Percentiles rank a stretch among this genome's conserved stretches.
Evolutionary conservation across 257 asterid species (phyloP).

Genomic region (Nemophila menziesii): DNA sequence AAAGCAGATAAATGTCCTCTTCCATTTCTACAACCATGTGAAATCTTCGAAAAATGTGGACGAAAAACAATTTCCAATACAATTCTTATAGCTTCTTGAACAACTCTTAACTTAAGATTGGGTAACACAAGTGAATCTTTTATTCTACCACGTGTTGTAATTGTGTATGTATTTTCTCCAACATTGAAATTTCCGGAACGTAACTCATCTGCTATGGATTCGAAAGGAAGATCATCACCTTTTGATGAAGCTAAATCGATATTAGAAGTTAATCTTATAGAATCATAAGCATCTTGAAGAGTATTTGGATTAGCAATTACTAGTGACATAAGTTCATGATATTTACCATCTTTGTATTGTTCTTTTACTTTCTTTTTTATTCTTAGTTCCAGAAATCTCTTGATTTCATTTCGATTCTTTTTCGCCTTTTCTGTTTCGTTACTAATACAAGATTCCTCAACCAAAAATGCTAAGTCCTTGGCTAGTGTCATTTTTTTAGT

Average conservation of each 20-base stretch:
- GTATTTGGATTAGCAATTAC: slow-evolving; percentile 68
- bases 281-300: slow-evolving; percentile 68
- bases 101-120: slow-evolving; percentile 49
- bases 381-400: slow-evolving; percentile 55
- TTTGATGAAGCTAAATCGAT: slow-evolving; percentile 34
- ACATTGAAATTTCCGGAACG: slow-evolving; percentile 50
- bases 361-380: slow-evolving; percentile 82
- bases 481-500: slow-evolving; percentile 38
- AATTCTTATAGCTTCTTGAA: slow-evolving; percentile 75
- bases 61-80: slow-evolving; percentile 70
- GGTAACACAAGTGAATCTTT: slow-evolving; percentile 66
- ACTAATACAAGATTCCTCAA: slow-evolving; percentile 46
- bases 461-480: slow-evolving; percentile 59
- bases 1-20: slow-evolving; percentile 82
- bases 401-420: slow-evolving; percentile 32
- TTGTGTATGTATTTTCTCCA: slow-evolving; percentile 43
- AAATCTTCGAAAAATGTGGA: slow-evolving; percentile 78
- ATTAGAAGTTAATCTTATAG: slow-evolving; percentile 49
- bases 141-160: slow-evolving; percentile 47
- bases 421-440: slow-evolving; percentile 26
- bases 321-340: slow-evolving; percentile 44
- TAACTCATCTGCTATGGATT: slow-evolving; percentile 64
- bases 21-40: slow-evolving; percentile 76
- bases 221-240: slow-evolving; percentile 41
- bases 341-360: slow-evolving; percentile 58